Evolutionary conservation across 2,329 filamentous ascomycete species (phyloP), one percentile per base, ranked within the genome.

Genomic region (Fusarium sp.): DNA sequence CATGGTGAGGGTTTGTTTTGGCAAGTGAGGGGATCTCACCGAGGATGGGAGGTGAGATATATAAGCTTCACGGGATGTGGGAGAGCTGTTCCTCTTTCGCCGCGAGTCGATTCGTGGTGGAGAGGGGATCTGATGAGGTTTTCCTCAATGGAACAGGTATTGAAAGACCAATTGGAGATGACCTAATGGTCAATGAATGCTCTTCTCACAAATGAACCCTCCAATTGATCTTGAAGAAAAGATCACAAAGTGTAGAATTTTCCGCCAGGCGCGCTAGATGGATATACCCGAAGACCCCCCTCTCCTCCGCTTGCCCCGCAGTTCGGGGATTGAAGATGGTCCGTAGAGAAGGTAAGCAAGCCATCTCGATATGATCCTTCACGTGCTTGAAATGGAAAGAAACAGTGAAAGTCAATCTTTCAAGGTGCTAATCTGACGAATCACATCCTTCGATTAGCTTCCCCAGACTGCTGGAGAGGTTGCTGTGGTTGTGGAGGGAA

Each of bases 1-100:
- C 81, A 83, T 82, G 53, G 29, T 29, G 66, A 33, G 14, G 7
- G 31, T 38, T 38, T 33, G 3, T 27, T 40, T 40, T 36, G 22
- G 16, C 20, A 27, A 36, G 20, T 57, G 20, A 57, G 35, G 46
- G 27, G 33, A 36, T 56, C 33, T 24, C 44, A 31, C 2, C 38
- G 9, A 6, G 17, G 49, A 35, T 58, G 44, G 49, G 14, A 3
- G 2, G 29, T n/a, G 3, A 2, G 29, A n/a, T 22, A 17, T n/a
- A 31, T 58, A 17, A 51, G 29, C 53, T 64, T 64, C 4, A 22
- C 31, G 31, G 31, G 24, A 51, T 53, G 59, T 53, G 44, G 59
- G 42, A 31, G 46, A n/a, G 27, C 6, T 20, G 27, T 14, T 4
- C 16, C 27, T 53, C 17, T 20, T 51, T 12, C 17, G 12, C 11